Conservation (phyloP, 2,329 filamentous ascomycete species). For the Zopfia rhizophila region DNA sequence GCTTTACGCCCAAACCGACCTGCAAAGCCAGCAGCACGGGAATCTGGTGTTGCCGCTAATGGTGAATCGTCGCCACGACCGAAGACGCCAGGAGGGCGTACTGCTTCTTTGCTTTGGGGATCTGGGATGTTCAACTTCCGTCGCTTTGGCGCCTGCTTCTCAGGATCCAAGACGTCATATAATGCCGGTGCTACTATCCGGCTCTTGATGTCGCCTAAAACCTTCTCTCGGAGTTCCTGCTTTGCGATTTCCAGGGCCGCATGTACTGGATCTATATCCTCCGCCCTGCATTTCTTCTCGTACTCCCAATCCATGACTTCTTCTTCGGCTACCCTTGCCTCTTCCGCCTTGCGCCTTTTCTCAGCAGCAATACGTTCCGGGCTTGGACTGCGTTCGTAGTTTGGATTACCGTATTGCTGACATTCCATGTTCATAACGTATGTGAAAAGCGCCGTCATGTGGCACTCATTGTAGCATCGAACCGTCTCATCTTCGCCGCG, state of each 20-base stretch:
- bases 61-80: slow-evolving; percentile 68
- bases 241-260: slow-evolving; percentile 84
- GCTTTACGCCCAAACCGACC: slow-evolving; percentile 53
- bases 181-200: slow-evolving; percentile 85
- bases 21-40: slow-evolving; percentile 54
- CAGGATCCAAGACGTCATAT: slow-evolving; percentile 83
- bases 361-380: slow-evolving; percentile 60
- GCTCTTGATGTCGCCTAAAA: slow-evolving; percentile 88
- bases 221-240: slow-evolving; percentile 83
- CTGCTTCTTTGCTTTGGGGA: slow-evolving; percentile 66
- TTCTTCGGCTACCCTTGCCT: slow-evolving; percentile 73
- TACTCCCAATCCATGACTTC: slow-evolving; percentile 86
- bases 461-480: slow-evolving; percentile 79
- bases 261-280: slow-evolving; percentile 87
- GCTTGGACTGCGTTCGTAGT: slow-evolving; percentile 67
- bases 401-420: slow-evolving; percentile 73
- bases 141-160: slow-evolving; percentile 81
- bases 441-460: slow-evolving; percentile 87
- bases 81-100: slow-evolving; percentile 66
- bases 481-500: slow-evolving; percentile 82
- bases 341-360: slow-evolving; percentile 71
- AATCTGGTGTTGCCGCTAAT: slow-evolving; percentile 70
- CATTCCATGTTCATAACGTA: slow-evolving; percentile 94
- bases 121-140: slow-evolving; percentile 81
- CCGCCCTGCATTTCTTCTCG: slow-evolving; percentile 87